Evolutionary conservation across 306 rosid genomes (phyloP), one percentile per base, ranked within the genome.

Genomic region (Malus domestica): DNA sequence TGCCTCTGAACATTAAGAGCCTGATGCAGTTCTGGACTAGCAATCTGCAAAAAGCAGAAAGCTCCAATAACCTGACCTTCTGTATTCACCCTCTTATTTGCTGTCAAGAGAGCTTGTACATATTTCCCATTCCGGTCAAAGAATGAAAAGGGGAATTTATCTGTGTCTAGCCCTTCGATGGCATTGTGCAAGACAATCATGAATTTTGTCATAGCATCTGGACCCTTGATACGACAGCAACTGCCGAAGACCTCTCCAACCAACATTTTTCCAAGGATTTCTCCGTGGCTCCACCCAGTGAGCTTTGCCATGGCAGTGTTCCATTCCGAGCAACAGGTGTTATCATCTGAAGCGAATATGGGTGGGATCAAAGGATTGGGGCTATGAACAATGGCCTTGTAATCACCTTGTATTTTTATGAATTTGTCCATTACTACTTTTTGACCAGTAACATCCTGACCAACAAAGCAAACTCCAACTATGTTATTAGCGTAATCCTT

Each of bases 401-500:
- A 92, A 80, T 96, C 99, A 46, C 99, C 92, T 86, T 96, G 99
- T 82, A 96, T 92, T 92, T 91, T 79, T 51, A 96, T 84, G 81
- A 93, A 96, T 76, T 96, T 93, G 90, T 96, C 99, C 99, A 93
- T 96, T 52, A 96, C 95, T 79, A 93, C 81, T 84, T 90, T 96
- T 71, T 96, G 99, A 83, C 87, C 88, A 54, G 99, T 96, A 75
- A 96, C 89, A 75, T 96, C 99, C 81, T 96, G 99, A 83, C 99
- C 99, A 71, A 96, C 97, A 86, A 96, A 96, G 90, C 99, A 96
- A 79, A 89, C 97, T 80, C 99, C 99, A 54, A 96, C 97, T 54
- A 96, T 87, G 78, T 85, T 88, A 82, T 87, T 86, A 33, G 91
- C 81, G 79, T 86, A 93, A 83, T 92, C 98, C 90, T 87, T 88